Conservation (phyloP, 257 asterid species). For the Solanum ossicruentum region DNA sequence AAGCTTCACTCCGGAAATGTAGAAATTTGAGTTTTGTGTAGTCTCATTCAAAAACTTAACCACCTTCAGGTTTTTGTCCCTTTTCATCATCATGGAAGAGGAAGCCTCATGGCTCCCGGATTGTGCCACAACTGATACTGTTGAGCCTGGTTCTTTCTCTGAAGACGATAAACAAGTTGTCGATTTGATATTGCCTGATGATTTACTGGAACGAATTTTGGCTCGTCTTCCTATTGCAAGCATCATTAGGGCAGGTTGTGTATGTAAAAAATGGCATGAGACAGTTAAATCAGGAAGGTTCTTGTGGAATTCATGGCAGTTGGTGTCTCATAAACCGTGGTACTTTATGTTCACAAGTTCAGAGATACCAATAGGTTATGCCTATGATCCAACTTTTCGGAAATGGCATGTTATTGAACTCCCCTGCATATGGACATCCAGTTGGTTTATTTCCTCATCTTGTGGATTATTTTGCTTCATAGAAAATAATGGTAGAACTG, state of each 20-base stretch:
- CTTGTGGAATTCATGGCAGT: background rate
- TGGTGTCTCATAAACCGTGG: background rate
- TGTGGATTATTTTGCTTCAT: background rate
- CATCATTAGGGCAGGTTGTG: background rate
- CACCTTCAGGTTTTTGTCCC: conserved; percentile 1
- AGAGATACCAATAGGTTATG: background rate
- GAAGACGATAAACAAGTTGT: conserved; percentile 34
- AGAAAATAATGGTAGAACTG: background rate
- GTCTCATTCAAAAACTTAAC: background rate
- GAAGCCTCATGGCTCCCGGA: conserved; percentile 59
- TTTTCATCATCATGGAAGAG: conserved; percentile 42
- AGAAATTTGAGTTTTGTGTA: too few species aligned
- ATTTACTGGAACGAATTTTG: background rate
- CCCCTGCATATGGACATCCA: background rate
- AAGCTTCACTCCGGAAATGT: too few species aligned
- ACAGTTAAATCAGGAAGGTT: background rate
- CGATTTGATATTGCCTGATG: conserved; percentile 20
- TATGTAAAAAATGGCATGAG: conserved; percentile 2
- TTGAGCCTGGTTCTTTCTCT: conserved; percentile 25
- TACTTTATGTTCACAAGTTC: background rate
- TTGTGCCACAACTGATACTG: background rate
- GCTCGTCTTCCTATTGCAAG: background rate
- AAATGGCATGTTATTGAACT: background rate
- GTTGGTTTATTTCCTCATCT: background rate
- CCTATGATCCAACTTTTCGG: background rate